Evolutionary conservation across 139 green algal genomes (phyloP), one percentile per base, ranked within the genome.

Genomic region (Zygnema cylindricum): DNA sequence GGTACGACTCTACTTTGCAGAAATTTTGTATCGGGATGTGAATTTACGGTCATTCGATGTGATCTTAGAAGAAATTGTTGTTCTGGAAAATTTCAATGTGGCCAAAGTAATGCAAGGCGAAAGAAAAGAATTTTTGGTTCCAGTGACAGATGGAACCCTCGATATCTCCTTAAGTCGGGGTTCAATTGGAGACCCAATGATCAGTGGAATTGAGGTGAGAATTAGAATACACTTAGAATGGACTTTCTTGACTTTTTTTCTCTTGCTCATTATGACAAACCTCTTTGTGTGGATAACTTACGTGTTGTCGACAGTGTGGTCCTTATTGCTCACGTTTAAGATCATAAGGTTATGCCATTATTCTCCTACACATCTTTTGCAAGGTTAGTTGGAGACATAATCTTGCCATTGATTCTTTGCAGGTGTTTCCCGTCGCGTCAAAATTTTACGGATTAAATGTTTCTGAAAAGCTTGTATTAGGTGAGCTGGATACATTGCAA

Each of bases 1-100:
- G 57, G 82, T 87, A 42, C 55, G 82, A 2, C 43, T 87, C 39
- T 40, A 87, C 55, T 87, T 87, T 82, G 82, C 82, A 16, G 82
- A 87, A 55, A 42, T 87, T 0, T 30, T 87, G 82, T 23, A 87
- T 38, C n/a, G 57, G 7, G 43, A 69, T 43, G 32, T 55, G 7
- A 33, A 35, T 1, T 25, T 40, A n/a, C 69, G 82, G 25, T 23
- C 38, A 30, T 87, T 87, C 82, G 77, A 87, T 32, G 82, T 87
- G 36, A 49, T n/a, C 22, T 40, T 87, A 32, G 82, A 87, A 43
- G 82, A 55, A 2, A 16, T 30, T 0, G 39, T n/a, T 22, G 78
- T 86, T 7, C 78, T 86, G 49, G 3, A 35, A 33, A 1, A 35
- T 23, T 76, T 32, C 78, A 86, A 41, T 23, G 38, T 63, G 41